These are phyloP conservation scores for Kodamaea sp. DNA, from an alignment of 1,139 yeast genomes.

Conservation along the genomic window DNA sequence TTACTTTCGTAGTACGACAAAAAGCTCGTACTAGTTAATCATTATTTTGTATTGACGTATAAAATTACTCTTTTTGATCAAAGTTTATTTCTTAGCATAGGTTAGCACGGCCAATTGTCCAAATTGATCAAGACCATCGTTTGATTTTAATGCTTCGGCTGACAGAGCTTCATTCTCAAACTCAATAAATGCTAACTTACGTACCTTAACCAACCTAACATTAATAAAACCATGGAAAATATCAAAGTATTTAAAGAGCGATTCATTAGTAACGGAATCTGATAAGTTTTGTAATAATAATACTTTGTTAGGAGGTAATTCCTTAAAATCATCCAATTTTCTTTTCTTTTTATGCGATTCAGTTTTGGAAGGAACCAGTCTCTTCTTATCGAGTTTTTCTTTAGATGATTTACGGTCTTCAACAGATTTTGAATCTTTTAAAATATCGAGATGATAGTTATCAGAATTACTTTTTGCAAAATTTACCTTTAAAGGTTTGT, in stretches of 20 bases:
- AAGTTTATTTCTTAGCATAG: conserved; percentile 33
- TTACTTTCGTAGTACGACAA: conserved; percentile 6
- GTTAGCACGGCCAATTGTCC: conserved; percentile 27
- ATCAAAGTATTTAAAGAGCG: conserved; percentile 44
- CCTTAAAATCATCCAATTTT: conserved; percentile 26
- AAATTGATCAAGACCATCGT: conserved; percentile 12
- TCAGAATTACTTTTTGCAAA: conserved; percentile 51
- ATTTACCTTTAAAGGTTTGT: conserved; percentile 48
- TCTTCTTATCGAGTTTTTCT: conserved; percentile 13
- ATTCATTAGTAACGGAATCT: conserved; percentile 30
- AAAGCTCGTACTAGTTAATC: not conserved
- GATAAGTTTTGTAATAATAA: conserved; percentile 69
- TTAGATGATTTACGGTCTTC: conserved; percentile 13
- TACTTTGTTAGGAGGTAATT: conserved; percentile 64
- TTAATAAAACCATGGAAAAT: conserved; percentile 58
- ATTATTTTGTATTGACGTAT: too few relatives aligned
- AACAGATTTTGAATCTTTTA: conserved; percentile 15
- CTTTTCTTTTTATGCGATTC: conserved; percentile 17
- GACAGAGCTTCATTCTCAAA: conserved; percentile 49
- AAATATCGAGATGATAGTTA: conserved; percentile 14
- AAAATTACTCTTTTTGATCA: not conserved
- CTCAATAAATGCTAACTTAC: conserved; percentile 78
- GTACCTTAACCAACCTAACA: conserved; percentile 60
- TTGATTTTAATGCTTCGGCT: conserved; percentile 19
- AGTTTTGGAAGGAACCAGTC: conserved; percentile 5